Evolutionary conservation across 345 rosid genomes (phyloP), one percentile per base, ranked within the genome.

Genomic region (Geranium rotundifolium): DNA sequence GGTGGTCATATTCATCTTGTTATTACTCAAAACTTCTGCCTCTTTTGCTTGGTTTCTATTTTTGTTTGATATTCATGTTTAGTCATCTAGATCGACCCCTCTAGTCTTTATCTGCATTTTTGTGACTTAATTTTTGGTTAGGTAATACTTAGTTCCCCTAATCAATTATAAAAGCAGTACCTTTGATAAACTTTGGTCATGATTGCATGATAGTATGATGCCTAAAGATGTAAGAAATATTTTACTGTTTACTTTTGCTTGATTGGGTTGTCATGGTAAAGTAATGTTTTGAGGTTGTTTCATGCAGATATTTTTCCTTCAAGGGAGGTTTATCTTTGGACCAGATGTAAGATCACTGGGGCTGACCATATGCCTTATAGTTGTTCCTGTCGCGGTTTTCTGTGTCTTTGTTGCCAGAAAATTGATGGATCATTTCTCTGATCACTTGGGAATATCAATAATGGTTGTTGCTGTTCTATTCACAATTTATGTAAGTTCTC

Each of bases 321-420:
- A 73, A 8, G 99, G 99, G 64, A 86, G 99, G 69, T 85, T 90
- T 81, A 80, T 93, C 72, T 93, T 88, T 79, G 99, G 99, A 68
- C 99, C 99, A 19, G 99, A 93, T 77, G 96, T 90, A 60, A 82
- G 97, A 81, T 93, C 99, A 9, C 63, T 93, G 63, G 82, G 84
- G 63, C 73, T 90, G 56, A 93, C 97, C 52, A 71, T 93, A 67
- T 80, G 84, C 63, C 96, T 93, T 63, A 86, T 93, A 60, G 96
- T 86, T 60, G 85, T 80, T 65, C 99, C 99, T 19, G 78, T 82
- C 15, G 69, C 81, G 6, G 71, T 93, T 60, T 93, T 93, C 85
- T 90, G 96, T 63, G 71, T 76, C 65, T 93, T 88, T 76, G 95
- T 93, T 58, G 97, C 95, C 34, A 75, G 84, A 75, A 93, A 93